Percentiles rank a stretch among this genome's conserved stretches.
Evolutionary conservation across 495 filamentous ascomycete species (phyloP).

Genomic region (Pseudoneurospora amorphoporcata): DNA sequence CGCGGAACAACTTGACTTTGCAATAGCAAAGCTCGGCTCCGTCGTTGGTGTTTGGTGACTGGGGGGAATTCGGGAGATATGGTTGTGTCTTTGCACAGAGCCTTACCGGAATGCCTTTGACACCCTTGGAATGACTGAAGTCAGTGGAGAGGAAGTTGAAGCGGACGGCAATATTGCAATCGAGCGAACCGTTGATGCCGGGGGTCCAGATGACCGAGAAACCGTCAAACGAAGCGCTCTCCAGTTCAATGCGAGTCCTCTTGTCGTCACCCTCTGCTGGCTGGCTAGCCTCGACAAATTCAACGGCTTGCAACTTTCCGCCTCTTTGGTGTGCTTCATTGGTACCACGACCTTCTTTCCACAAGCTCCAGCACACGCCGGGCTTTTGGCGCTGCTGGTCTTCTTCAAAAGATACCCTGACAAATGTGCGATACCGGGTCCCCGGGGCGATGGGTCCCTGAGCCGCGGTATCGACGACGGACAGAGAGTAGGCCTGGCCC

Average conservation of each 20-base stretch:
- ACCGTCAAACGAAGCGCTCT: constrained; percentile 78
- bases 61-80: constrained; percentile 36
- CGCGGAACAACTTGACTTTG: constrained; percentile 93
- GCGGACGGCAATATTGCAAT: constrained; percentile 76
- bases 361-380: constrained; percentile 81
- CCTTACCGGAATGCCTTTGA: constrained; percentile 89
- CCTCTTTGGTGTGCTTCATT: constrained; percentile 84
- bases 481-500: constrained; percentile 79
- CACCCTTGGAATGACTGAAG: constrained; percentile 95
- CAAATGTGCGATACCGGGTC: constrained; percentile 68
- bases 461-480: constrained; percentile 58
- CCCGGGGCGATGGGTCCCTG: constrained; percentile 30
- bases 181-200: constrained; percentile 46
- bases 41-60: constrained; percentile 27
- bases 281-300: constrained; percentile 75
- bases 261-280: constrained; percentile 58
- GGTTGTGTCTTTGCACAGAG: constrained; percentile 83
- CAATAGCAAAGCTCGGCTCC: constrained; percentile 73
- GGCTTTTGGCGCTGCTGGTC: constrained; percentile 78
- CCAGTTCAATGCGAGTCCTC: constrained; percentile 65
- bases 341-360: constrained; percentile 86
- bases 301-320: constrained; percentile 81
- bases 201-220: constrained; percentile 86
- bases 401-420: constrained; percentile 91
- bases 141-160: constrained; percentile 99